Percentiles rank a stretch among this genome's conserved stretches.
phyloP scores from a whole-genome alignment of 1,139 yeast species.

The Debaryomyces nepalensis region DNA sequence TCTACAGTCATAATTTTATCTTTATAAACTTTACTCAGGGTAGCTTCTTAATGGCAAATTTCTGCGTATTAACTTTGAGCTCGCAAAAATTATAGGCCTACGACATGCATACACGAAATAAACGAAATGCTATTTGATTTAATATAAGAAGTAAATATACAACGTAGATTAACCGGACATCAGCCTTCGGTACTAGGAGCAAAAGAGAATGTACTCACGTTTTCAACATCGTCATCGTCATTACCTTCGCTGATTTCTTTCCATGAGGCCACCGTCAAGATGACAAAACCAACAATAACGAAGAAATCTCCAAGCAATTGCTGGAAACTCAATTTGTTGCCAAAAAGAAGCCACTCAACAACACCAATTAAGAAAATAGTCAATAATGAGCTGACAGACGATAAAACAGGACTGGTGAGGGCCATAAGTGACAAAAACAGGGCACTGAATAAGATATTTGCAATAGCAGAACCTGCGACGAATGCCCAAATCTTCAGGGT shows the following conservation, averaged over 20 bases:
- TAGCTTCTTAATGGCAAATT: conserved; percentile 4
- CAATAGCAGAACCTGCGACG: conserved; percentile 54
- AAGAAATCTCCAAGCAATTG: conserved; percentile 62
- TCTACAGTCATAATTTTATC: conserved; percentile 14
- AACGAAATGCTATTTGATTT: background rate
- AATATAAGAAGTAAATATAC: conserved; percentile 8
- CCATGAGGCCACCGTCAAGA: conserved; percentile 77
- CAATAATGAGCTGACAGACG: conserved; percentile 78
- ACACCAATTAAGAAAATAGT: conserved; percentile 82
- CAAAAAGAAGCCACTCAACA: conserved; percentile 76
- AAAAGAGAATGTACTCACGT: conserved; percentile 49
- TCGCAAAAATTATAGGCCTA: background rate
- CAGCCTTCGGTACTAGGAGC: conserved; percentile 39
- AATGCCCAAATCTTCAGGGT: conserved; percentile 46
- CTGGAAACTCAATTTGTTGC: conserved; percentile 50
- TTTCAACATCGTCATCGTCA: conserved; percentile 59
- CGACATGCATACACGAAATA: background rate
- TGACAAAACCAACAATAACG: conserved; percentile 67
- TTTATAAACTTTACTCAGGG: background rate
- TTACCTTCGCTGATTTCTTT: conserved; percentile 70
- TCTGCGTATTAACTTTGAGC: background rate
- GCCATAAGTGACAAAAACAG: conserved; percentile 80
- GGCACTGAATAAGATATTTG: conserved; percentile 73
- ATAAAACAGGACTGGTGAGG: conserved; percentile 81
- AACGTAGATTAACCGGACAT: background rate